Evolutionary conservation across 495 filamentous ascomycete species (phyloP).

Genomic region (Penicillium steckii): DNA sequence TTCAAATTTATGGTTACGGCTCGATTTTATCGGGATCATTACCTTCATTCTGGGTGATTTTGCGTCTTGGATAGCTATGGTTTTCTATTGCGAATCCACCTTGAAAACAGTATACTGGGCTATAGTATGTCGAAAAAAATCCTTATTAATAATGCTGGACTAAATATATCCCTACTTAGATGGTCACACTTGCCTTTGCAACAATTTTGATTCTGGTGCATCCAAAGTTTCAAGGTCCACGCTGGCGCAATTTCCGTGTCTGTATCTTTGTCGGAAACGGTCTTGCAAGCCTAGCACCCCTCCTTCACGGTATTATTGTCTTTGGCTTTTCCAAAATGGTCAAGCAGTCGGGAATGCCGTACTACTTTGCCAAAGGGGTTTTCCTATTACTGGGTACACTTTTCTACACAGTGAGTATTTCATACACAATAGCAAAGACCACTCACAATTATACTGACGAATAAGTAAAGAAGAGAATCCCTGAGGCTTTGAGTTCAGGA

Average conservation of each 20-base stretch:
- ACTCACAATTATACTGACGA: too few species aligned
- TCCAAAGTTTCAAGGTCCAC: conserved; percentile 42
- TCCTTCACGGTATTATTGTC: conserved; percentile 37
- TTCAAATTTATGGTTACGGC: conserved; percentile 20
- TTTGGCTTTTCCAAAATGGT: conserved; percentile 44
- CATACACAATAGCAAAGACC: too few species aligned
- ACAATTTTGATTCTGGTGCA: conserved; percentile 34
- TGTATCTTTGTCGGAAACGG: conserved; percentile 45
- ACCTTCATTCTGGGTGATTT: conserved; percentile 21
- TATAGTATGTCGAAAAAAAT: conserved; percentile 18
- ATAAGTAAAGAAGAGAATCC: too few species aligned
- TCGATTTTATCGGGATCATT: conserved; percentile 23
- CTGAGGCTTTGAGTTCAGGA: too few species aligned
- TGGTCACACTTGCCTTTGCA: conserved; percentile 5
- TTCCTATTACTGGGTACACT: conserved; percentile 37
- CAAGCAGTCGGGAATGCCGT: conserved; percentile 31
- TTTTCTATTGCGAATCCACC: conserved; percentile 23
- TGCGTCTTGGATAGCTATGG: conserved; percentile 25
- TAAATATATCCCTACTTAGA: background rate
- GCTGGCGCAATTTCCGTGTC: conserved; percentile 41
- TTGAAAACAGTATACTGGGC: conserved; percentile 23
- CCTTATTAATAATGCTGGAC: background rate
- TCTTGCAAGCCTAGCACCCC: conserved; percentile 5
- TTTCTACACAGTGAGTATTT: conserved; percentile 44
- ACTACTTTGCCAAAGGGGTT: conserved; percentile 27